Evolutionary conservation across 106 monocot species (phyloP).

Genomic region (Hemerocallis citrina): DNA sequence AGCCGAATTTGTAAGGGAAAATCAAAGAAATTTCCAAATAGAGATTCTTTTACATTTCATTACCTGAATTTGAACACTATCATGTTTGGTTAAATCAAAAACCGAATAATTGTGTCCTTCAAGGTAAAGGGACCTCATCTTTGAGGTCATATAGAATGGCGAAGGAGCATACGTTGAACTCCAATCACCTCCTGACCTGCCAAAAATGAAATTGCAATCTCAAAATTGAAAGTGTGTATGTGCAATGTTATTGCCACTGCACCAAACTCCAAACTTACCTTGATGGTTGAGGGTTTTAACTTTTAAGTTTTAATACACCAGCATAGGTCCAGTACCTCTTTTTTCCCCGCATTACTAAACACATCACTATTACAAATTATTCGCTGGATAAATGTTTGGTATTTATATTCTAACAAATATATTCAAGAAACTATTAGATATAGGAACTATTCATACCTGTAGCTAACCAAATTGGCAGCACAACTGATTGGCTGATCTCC

Average conservation of each 20-base stretch:
- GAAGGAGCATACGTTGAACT: constrained; percentile 89
- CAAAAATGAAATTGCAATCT: background rate
- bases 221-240: background rate
- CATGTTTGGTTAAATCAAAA: constrained; percentile 65
- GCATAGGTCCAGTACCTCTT: background rate
- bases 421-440: background rate
- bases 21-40: no score
- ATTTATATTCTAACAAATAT: no score
- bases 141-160: constrained; percentile 85
- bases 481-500: constrained; percentile 90
- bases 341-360: no score
- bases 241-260: no score
- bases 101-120: constrained; percentile 73
- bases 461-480: constrained; percentile 73
- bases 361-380: no score
- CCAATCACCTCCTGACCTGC: constrained; percentile 79
- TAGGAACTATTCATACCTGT: constrained; percentile 41
- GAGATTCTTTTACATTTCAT: no score
- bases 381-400: no score
- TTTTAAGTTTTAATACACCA: no score
- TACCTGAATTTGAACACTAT: constrained; percentile 85
- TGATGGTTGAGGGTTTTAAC: no score
- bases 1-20: no score
- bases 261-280: no score
- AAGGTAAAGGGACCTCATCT: constrained; percentile 74